These are phyloP conservation scores for Metschnikowia dekortorum DNA, from an alignment of 805 yeast species.

Conservation along the genomic window DNA sequence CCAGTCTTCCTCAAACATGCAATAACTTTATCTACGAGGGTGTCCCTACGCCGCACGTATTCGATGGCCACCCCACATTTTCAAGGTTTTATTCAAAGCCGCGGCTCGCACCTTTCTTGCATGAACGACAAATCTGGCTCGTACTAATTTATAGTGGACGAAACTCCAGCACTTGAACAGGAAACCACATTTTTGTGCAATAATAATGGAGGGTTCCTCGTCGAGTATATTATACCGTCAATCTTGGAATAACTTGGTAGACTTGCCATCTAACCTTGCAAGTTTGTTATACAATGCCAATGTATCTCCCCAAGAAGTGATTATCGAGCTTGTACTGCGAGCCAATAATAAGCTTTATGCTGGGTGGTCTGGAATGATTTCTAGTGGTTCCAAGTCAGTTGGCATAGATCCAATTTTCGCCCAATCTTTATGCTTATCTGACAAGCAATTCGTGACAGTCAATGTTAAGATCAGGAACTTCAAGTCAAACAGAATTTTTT, in stretches of 20 bases:
- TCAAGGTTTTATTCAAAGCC: background rate
- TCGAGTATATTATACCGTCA: conserved; percentile 27
- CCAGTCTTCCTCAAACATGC: background rate
- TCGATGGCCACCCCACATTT: conserved; percentile 2
- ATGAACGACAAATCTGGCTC: conserved; percentile 2
- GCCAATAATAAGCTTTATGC: conserved; percentile 33
- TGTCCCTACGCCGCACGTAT: background rate
- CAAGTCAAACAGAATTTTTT: conserved; percentile 56
- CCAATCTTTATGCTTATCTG: conserved; percentile 41
- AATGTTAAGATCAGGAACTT: conserved; percentile 46
- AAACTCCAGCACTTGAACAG: background rate
- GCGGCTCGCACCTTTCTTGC: conserved; percentile 6
- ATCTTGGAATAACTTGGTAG: conserved; percentile 47
- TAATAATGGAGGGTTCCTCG: conserved; percentile 33
- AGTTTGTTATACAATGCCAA: conserved; percentile 46
- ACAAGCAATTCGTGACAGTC: conserved; percentile 36
- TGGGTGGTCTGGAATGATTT: conserved; percentile 66
- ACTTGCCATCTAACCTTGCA: conserved; percentile 48
- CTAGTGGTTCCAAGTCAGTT: conserved; percentile 29
- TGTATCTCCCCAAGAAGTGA: conserved; percentile 54
- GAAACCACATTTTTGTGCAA: background rate
- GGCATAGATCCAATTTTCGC: conserved; percentile 73
- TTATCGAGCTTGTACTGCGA: conserved; percentile 41
- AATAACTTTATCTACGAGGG: background rate
- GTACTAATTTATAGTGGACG: background rate